These are phyloP conservation scores for Ligustrum vulgare DNA, from an alignment of 257 asterid genomes.

Conservation along the genomic window DNA sequence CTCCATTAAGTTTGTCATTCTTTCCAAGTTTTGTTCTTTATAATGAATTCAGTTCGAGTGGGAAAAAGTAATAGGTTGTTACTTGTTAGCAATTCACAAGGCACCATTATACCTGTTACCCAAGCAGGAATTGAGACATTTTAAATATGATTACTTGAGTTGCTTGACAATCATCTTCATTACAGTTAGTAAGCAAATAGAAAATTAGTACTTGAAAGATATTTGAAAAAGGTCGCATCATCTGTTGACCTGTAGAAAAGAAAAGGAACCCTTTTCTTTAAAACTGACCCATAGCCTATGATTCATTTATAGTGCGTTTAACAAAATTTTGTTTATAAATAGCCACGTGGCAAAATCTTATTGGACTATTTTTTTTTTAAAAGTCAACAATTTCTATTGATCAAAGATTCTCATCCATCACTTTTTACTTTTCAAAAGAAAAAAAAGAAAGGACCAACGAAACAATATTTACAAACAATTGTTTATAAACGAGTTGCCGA, in stretches of 20 bases:
- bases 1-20: conserved; percentile 22
- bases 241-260: conserved; percentile 8
- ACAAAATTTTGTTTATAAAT: too few species aligned
- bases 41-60: conserved; percentile 15
- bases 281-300: background rate
- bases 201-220: conserved; percentile 5
- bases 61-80: conserved; percentile 13
- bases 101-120: conserved; percentile 11
- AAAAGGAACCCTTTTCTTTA: conserved; percentile 4
- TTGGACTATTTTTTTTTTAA: too few species aligned
- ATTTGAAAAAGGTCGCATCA: background rate
- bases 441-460: too few species aligned
- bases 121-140: conserved; percentile 12
- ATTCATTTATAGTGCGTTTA: too few species aligned
- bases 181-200: conserved; percentile 2
- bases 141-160: conserved; percentile 13
- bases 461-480: too few species aligned
- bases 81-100: background rate
- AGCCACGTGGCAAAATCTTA: too few species aligned
- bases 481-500: too few species aligned
- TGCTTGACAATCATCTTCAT: background rate
- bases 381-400: too few species aligned
- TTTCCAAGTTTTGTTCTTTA: conserved; percentile 19
- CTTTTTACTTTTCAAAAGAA: too few species aligned
- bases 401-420: too few species aligned